Conservation (phyloP, 768 basidiomycete species). For the Saitozyma podzolica region DNA sequence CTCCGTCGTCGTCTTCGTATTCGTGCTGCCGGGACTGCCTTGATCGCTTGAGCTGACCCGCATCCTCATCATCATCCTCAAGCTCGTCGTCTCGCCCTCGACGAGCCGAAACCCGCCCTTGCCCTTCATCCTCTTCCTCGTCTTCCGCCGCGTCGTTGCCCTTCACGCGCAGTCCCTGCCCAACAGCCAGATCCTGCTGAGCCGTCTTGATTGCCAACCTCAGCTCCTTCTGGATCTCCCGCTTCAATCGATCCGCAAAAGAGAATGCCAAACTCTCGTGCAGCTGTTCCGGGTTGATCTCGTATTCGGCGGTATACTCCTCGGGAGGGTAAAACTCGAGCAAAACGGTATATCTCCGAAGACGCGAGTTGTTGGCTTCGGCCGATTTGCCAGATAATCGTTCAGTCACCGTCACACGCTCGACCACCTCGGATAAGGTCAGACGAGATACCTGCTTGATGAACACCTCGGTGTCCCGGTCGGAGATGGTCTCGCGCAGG, state of each 20-base stretch:
- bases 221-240: conserved; percentile 82
- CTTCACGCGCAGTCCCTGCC: conserved; percentile 62
- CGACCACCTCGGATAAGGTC: conserved; percentile 82
- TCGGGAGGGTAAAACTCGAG: conserved; percentile 81
- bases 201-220: conserved; percentile 79
- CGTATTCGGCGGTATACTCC: conserved; percentile 82
- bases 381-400: conserved; percentile 58
- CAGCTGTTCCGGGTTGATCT: conserved; percentile 70
- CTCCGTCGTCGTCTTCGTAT: conserved; percentile 62
- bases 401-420: conserved; percentile 79
- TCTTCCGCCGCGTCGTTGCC: conserved; percentile 51
- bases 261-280: conserved; percentile 68
- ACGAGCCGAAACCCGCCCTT: background rate
- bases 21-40: conserved; percentile 56
- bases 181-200: conserved; percentile 67
- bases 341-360: conserved; percentile 75
- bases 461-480: conserved; percentile 67
- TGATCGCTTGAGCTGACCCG: conserved; percentile 53
- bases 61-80: conserved; percentile 61
- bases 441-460: conserved; percentile 86
- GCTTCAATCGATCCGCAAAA: conserved; percentile 78
- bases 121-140: conserved; percentile 37
- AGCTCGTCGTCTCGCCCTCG: conserved; percentile 57
- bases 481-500: conserved; percentile 60
- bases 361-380: conserved; percentile 60